Evolutionary conservation across 1,139 yeast species (phyloP), one percentile per base, ranked within the genome.

Genomic region (Protomyces pachydermus): DNA sequence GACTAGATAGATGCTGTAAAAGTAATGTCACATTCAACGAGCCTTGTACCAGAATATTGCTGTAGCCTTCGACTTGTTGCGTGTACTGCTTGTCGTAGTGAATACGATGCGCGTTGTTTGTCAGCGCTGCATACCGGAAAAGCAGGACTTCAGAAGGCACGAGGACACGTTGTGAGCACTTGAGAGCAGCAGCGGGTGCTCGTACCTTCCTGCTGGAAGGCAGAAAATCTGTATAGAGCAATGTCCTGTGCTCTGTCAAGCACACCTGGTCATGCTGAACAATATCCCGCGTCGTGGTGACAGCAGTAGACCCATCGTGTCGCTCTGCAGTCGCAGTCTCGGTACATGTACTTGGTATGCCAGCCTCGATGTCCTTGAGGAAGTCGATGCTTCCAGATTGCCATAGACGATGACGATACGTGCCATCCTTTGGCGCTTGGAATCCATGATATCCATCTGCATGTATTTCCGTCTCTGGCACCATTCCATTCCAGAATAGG

Each of bases 51-150:
- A 93, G 76, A 0, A 85, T 72, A 48, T 79, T 79, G 0, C 86
- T 84, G 58, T 89, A 81, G 0, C 82, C 80, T 71, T 93, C 98
- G 1, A 72, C 71, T 0, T 72, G 64, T 4, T 68, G 72, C 32
- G 88, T 79, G 71, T 88, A 88, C 0, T 69, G 70, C 1, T 75
- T 74, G 71, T 88, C 88, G 72, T 84, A 84, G 73, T 93, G 98
- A 53, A 93, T 88, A 65, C 82, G 81, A 73, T 93, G 98, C 4
- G 93, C 79, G 72, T 93, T 93, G 75, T 84, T 84, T 0, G 95
- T 85, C 65, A 91, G 74, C 42, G 87, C 85, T 54, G 93, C 85
- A 74, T 84, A 89, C 67, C 90, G 77, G 70, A 85, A 78, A 23
- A 84, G 74, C 53, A 78, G 68, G 12, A 71, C 70, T 64, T 66